A percentile compares a stretch with the other conserved stretches of the same genome.
These are phyloP conservation scores for Xylariaceae sp. DNA, from an alignment of 2,329 filamentous ascomycete species.

Conservation along the genomic window DNA sequence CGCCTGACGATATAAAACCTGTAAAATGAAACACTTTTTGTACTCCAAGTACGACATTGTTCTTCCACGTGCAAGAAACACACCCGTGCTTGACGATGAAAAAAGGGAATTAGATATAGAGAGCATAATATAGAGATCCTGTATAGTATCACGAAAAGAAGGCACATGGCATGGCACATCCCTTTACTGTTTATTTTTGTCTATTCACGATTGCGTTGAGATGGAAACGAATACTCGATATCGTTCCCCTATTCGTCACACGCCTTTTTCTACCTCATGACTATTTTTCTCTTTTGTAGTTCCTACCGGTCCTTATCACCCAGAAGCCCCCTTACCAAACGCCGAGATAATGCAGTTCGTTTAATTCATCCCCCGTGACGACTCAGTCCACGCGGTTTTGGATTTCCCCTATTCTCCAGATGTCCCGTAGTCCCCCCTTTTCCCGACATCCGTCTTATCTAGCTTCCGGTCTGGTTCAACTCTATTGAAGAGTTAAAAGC, in stretches of 20 bases:
- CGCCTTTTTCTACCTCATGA: background rate
- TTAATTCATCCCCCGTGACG: background rate
- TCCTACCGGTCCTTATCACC: background rate
- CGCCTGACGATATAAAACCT: background rate
- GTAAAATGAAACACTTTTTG: background rate
- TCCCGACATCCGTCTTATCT: background rate
- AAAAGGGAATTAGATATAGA: slow-evolving; percentile 6
- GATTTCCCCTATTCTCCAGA: background rate
- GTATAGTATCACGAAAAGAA: slow-evolving; percentile 21
- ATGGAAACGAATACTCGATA: background rate
- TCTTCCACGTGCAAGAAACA: background rate
- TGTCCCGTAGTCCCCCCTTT: background rate
- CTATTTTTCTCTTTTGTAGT: background rate
- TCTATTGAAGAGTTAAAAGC: no score
- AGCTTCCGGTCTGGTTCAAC: background rate
- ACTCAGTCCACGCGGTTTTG: background rate
- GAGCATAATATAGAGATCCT: slow-evolving; percentile 24
- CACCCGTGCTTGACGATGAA: background rate
- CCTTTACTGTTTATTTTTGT: background rate
- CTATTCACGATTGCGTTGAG: background rate
- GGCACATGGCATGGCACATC: background rate
- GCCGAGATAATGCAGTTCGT: slow-evolving; percentile 19
- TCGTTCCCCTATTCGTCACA: background rate
- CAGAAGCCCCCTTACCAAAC: slow-evolving; percentile 11
- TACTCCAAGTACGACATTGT: background rate